These are phyloP conservation scores for Apiotrichum porosum DNA, from an alignment of 1,284 basidiomycete genomes.

Conservation along the genomic window DNA sequence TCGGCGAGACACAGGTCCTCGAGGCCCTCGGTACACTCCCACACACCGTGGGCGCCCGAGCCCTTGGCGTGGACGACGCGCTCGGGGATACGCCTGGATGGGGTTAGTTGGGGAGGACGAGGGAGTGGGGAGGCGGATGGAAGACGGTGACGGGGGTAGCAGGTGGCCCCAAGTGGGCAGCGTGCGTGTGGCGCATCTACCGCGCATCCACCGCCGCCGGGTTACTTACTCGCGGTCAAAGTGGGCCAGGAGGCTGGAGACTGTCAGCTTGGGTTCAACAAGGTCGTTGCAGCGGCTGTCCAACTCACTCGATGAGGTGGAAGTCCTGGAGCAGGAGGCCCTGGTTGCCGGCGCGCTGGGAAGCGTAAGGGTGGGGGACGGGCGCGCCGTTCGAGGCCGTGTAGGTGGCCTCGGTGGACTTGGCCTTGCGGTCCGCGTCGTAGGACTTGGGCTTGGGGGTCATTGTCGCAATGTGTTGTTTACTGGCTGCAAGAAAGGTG, in stretches of 20 bases:
- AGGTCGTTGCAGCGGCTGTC: not conserved
- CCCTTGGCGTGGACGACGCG: slow-evolving; percentile 62
- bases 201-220: no score
- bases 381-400: slow-evolving; percentile 77
- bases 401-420: slow-evolving; percentile 52
- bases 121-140: no score
- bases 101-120: slow-evolving; percentile 45
- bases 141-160: no score
- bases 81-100: slow-evolving; percentile 70
- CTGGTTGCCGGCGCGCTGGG: slow-evolving; percentile 65
- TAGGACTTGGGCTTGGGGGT: slow-evolving; percentile 11
- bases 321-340: slow-evolving; percentile 81
- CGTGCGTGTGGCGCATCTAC: no score
- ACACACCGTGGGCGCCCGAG: slow-evolving; percentile 84
- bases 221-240: slow-evolving; percentile 14
- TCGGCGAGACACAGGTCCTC: slow-evolving; percentile 71
- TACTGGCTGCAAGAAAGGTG: no score
- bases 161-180: no score
- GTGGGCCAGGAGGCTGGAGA: slow-evolving; percentile 54
- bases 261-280: not conserved
- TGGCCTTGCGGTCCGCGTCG: slow-evolving; percentile 4
- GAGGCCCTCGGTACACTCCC: slow-evolving; percentile 77
- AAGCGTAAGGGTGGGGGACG: slow-evolving; percentile 58
- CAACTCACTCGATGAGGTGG: slow-evolving; percentile 15
- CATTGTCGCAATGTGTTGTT: no score